Base-by-base conservation (phyloP, 1,284 basidiomycete genomes). In the Moniliophthora roreri region DNA sequence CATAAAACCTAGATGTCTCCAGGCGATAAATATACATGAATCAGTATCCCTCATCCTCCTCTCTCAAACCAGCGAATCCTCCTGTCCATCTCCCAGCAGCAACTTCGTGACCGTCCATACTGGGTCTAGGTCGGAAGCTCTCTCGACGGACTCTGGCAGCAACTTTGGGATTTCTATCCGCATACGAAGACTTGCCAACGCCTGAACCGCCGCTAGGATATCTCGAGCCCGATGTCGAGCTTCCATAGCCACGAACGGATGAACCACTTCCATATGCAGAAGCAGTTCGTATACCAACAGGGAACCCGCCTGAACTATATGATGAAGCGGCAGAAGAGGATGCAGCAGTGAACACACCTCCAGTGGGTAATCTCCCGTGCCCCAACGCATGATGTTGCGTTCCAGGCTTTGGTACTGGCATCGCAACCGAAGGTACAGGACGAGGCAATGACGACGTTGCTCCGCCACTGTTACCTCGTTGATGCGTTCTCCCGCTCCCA, bases 101-200 rank as follows among this genome's bases (percentile, higher is more conserved):
- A 9, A 52, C 51, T 24, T 50, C 51, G 23, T 21, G 34, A 13
- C 40, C 71, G 59, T 89, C 86, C 18, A 82, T 68, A 62, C 88
- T 91, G 38, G 87, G 80, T 40, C 89, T 73, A 8, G 89, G 89
- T 64, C 81, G 86, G 67, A 91, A 91, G 66, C 89, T 91, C 71
- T 91, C 89, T 57, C 85, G 75, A 53, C 75, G 65, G 28, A 76
- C 74, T 41, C 79, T 68, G 41, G 76, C 69, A 20, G 76, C 75
- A 62, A 81, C 84, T 66, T 72, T 74, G 50, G 72, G 67, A 15
- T 65, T 65, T 28, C 56, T 60, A 9, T 66, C 59, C 18, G 63
- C 60, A 42, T 60, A 54, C 20, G 58, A 48, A 16, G 58, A 60
- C n/a, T 70, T 65, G 8, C 65, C 63, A 42, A 64, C 62, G 13